These are phyloP conservation scores for Citrus trifoliata DNA, from an alignment of 345 rosid species.

Conservation along the genomic window DNA sequence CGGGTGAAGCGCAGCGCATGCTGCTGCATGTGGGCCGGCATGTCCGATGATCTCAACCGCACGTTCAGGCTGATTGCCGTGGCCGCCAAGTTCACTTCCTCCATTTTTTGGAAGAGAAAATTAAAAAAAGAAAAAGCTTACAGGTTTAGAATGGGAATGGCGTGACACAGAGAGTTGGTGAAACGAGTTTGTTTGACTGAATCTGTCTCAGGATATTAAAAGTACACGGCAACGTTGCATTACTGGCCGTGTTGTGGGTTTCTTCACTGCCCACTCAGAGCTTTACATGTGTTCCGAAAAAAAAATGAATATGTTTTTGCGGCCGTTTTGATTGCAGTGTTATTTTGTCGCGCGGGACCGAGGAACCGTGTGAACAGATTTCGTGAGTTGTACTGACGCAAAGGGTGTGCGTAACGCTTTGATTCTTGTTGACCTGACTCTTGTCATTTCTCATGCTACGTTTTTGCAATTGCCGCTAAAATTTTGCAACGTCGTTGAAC, in stretches of 20 bases:
- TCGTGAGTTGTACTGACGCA: too few species aligned
- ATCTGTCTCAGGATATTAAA: neutral
- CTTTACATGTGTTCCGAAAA: neutral
- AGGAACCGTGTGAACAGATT: too few species aligned
- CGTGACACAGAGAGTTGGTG: neutral
- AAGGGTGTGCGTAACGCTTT: neutral
- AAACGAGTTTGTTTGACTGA: neutral
- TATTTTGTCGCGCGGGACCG: too few species aligned
- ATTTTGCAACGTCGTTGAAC: neutral
- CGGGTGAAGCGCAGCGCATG: slow-evolving; percentile 32
- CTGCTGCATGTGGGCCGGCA: slow-evolving; percentile 39
- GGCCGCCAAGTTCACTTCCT: slow-evolving; percentile 36
- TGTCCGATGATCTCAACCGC: slow-evolving; percentile 38
- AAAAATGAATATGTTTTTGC: neutral
- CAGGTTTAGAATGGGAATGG: too few species aligned
- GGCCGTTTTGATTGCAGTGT: neutral
- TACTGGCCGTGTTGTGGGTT: neutral
- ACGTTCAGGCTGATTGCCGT: slow-evolving; percentile 32
- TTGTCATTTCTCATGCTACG: neutral
- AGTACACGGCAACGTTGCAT: neutral
- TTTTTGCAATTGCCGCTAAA: neutral
- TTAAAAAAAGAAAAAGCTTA: too few species aligned
- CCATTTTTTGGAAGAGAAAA: neutral
- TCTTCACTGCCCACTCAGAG: neutral
- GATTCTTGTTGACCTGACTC: slow-evolving; percentile 4